These are phyloP conservation scores for Boletus rubroflammeus DNA, from an alignment of 768 basidiomycete genomes.

Conservation along the genomic window DNA sequence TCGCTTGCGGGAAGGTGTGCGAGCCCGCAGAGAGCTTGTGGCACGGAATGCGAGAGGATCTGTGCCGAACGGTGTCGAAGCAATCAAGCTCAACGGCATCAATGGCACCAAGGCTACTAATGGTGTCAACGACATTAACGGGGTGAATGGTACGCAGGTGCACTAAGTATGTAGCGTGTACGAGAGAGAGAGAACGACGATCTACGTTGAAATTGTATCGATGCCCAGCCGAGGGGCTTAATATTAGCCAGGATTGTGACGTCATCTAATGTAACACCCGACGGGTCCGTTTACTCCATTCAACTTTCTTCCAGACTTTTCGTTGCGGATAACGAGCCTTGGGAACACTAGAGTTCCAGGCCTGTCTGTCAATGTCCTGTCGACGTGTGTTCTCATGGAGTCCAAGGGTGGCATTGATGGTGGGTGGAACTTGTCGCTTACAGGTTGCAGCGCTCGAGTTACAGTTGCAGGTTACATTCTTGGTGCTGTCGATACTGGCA, in stretches of 20 bases:
- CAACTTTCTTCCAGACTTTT: background rate
- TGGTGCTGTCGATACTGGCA: slow-evolving; percentile 14
- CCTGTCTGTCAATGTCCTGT: background rate
- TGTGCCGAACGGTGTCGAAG: slow-evolving; percentile 7
- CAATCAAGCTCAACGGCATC: slow-evolving; percentile 10
- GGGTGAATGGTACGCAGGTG: slow-evolving; percentile 15
- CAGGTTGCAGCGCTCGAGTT: background rate
- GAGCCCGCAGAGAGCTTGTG: slow-evolving; percentile 59
- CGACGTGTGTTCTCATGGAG: background rate
- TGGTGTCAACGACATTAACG: slow-evolving; percentile 18
- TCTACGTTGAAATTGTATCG: background rate
- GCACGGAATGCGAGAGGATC: slow-evolving; percentile 28
- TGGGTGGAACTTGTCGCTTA: slow-evolving; percentile 1
- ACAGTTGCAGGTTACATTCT: slow-evolving; percentile 10
- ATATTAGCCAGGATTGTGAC: background rate
- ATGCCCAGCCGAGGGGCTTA: too few relatives aligned
- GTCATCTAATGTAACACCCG: slow-evolving; percentile 2
- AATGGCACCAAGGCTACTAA: slow-evolving; percentile 12
- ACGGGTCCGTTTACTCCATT: background rate
- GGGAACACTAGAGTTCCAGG: background rate
- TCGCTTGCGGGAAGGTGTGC: slow-evolving; percentile 83
- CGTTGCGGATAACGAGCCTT: background rate
- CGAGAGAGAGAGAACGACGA: background rate
- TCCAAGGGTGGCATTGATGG: background rate
- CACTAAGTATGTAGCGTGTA: background rate